phyloP scores from a whole-genome alignment of 306 rosid genomes.

The Fagus sylvatica region DNA sequence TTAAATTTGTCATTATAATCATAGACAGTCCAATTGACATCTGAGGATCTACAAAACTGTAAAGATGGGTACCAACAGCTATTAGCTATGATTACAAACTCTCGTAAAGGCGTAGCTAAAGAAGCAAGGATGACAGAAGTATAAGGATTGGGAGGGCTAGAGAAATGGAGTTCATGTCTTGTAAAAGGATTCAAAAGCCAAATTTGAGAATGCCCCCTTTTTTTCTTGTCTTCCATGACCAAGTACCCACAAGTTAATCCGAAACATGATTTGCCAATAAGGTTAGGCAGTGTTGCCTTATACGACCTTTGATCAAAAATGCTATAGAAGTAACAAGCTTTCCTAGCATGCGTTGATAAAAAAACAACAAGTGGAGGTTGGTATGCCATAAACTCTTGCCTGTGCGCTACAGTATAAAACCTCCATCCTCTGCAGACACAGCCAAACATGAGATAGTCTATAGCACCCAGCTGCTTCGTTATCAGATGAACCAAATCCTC shows the following conservation, averaged over 20 bases:
- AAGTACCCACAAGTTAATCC: neutral
- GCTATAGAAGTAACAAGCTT: neutral
- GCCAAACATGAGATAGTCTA: constrained; percentile 2
- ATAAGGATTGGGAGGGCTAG: neutral
- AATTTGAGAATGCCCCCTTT: neutral
- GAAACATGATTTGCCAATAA: neutral
- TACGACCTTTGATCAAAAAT: neutral
- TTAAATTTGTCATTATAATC: neutral
- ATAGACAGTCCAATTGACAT: neutral
- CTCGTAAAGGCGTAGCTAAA: neutral
- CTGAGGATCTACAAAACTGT: neutral
- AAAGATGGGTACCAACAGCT: neutral
- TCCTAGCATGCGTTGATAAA: neutral
- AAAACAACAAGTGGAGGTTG: neutral
- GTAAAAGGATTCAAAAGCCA: neutral
- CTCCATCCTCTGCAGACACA: neutral
- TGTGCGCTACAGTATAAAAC: neutral
- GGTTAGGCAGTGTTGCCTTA: neutral
- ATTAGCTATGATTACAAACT: neutral
- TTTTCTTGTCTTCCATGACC: neutral
- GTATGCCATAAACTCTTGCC: neutral
- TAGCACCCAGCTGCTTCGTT: neutral
- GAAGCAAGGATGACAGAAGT: neutral
- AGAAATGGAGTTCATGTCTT: neutral
- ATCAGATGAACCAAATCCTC: neutral